Evolutionary conservation across 2,329 filamentous ascomycete species (phyloP), one percentile per base, ranked within the genome.

Genomic region (Pestalotiopsis sp.): DNA sequence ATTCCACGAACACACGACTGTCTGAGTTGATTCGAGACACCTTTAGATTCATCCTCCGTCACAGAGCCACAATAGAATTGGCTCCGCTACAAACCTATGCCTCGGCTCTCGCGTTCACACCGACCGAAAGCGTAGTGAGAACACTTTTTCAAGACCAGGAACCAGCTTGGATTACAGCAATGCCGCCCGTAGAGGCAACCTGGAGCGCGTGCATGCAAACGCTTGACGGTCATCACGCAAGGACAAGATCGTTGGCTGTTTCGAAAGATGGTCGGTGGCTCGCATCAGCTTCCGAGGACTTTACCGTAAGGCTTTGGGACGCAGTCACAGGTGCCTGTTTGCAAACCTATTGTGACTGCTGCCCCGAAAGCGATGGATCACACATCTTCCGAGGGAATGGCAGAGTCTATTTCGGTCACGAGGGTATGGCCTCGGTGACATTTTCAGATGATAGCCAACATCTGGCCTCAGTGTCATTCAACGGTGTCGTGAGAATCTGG

Each of bases 61-160:
- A 52, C 13, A 52, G n/a, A 17, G n/a, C 14, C 13, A 20, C 14
- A 67, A 77, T 81, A 59, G 69, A 78, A 59, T 69, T 68, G 6
- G 66, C 73, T 27, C 74, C 79, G 17, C 70, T 77, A 7, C 80
- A 83, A 70, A 68, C 74, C n/a, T 83, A 83, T 69, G 74, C 69
- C 9, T 78, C 72, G 17, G 78, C 69, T 7, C 77, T 75, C n/a
- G 71, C 75, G 58, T 82, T 82, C 67, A 75, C 74, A 65, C 80
- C 77, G 31, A 41, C 65, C 2, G 38, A 63, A 3, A 78, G 74
- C 66, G 20, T 72, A 12, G 69, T 76, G 12, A 67, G 73, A 64
- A 65, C 25, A 4, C 57, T 68, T n/a, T 74, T 74, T 38, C 11
- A 68, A 49, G 2, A 31, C 1, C 68, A 76, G 62, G 68, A 69